phyloP scores from a whole-genome alignment of 2,329 filamentous ascomycete genomes.

The Lasiodiplodia gonubiensis region DNA sequence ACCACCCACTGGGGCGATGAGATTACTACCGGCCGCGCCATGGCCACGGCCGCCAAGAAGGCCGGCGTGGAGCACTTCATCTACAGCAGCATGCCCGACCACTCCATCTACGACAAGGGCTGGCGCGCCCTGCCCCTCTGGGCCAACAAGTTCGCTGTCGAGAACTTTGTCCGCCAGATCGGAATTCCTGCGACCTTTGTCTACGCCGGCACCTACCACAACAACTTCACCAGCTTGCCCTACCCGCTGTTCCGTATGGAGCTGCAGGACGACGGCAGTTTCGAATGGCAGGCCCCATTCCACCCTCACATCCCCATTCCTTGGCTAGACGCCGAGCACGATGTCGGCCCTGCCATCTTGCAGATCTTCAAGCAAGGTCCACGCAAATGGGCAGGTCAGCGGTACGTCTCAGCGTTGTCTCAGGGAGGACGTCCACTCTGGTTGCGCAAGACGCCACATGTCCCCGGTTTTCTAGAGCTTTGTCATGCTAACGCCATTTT shows the following conservation, averaged over 20 bases:
- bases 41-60: constrained; percentile 87
- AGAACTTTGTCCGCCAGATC: constrained; percentile 85
- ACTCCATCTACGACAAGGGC: constrained; percentile 74
- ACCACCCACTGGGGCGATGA: constrained; percentile 98
- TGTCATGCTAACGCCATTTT: constrained; percentile 20
- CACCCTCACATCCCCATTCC: constrained; percentile 87
- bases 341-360: constrained; percentile 87
- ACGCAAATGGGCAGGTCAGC: constrained; percentile 77
- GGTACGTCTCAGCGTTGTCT: constrained; percentile 51
- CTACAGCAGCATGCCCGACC: constrained; percentile 97
- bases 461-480: neutral
- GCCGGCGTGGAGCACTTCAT: constrained; percentile 88
- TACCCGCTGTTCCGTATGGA: constrained; percentile 98
- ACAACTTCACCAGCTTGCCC: constrained; percentile 92
- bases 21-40: constrained; percentile 81
- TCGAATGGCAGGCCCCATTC: constrained; percentile 92
- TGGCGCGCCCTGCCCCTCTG: constrained; percentile 90
- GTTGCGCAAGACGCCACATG: neutral
- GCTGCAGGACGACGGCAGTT: constrained; percentile 80
- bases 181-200: constrained; percentile 88
- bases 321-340: constrained; percentile 96
- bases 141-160: constrained; percentile 90
- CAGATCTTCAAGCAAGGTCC: constrained; percentile 96
- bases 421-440: neutral
- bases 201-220: constrained; percentile 98